Conservation (phyloP, 2,329 filamentous ascomycete genomes). For the Coniella vitis region DNA sequence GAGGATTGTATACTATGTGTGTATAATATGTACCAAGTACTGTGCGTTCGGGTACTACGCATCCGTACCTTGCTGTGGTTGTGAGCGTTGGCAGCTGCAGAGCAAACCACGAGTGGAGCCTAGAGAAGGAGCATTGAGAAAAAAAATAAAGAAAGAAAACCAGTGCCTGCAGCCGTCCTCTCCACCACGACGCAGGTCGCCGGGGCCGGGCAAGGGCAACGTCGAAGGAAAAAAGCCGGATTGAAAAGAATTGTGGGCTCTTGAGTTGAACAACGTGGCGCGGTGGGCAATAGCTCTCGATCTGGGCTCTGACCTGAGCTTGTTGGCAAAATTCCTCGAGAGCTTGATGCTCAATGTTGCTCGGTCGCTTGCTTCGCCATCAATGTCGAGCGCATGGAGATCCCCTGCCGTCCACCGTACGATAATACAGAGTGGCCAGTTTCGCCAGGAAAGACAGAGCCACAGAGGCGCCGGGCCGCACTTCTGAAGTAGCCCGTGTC, state of each 20-base stretch:
- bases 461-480: not conserved
- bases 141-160: not conserved
- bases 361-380: too few species aligned
- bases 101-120: not conserved
- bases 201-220: not conserved
- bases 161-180: slow-evolving; percentile 3
- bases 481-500: not conserved
- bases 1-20: too few species aligned
- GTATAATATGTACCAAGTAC: too few species aligned
- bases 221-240: slow-evolving; percentile 1
- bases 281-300: not conserved
- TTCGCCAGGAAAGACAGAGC: too few species aligned
- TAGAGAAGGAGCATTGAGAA: not conserved
- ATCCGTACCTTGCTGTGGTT: too few species aligned
- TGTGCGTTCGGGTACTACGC: too few species aligned
- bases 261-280: slow-evolving; percentile 1
- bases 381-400: too few species aligned
- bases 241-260: not conserved
- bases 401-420: too few species aligned
- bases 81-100: not conserved
- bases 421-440: too few species aligned
- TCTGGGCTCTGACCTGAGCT: not conserved
- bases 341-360: not conserved
- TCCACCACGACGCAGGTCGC: not conserved
- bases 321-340: not conserved